Evolutionary conservation across 179 eudicot species (phyloP), one percentile per base, ranked within the genome.

Genomic region (Beta corolliflora): DNA sequence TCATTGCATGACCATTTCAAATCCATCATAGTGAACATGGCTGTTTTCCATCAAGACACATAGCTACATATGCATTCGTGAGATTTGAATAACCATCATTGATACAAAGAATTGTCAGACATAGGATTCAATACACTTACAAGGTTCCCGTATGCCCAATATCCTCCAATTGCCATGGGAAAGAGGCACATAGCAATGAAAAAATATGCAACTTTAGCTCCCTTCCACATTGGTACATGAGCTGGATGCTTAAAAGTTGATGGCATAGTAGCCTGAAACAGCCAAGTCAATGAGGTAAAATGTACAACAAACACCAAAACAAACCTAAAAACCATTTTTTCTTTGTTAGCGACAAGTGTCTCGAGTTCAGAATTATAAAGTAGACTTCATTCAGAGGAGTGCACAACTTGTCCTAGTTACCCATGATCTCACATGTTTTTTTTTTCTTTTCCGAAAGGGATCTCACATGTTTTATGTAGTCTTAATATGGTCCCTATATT

Each of bases 171-270:
- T 14, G 99, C 94, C 12, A 95, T 86, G 0, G 98, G 99, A 69
- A 95, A 95, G 82, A 95, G 77, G 89, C 99, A 93, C 95, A 90
- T 72, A 4, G 99, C 99, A 46, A 95, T 89, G 69, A 95, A 87
- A 75, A 91, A 86, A 79, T 95, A 95, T 5, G 99, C 99, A 85
- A 92, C 92, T 83, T 95, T 95, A 25, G 97, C 98, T 85, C 99
- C 99, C 86, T 85, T 95, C 99, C 99, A 95, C 99, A 95, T 95
- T 41, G 95, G 97, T 87, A 95, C 99, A 84, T 95, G 94, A 45
- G 99, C 99, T n/a, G 99, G 99, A 84, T 93, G 92, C 90, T 95
- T 95, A 85, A 95, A 93, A 0, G 97, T 95, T 53, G 99, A 95
- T 18, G 98, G 99, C 99, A 95, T 95, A 18, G 99, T 95, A 21